phyloP scores from a whole-genome alignment of 257 asterid genomes.

The Vinca minor region DNA sequence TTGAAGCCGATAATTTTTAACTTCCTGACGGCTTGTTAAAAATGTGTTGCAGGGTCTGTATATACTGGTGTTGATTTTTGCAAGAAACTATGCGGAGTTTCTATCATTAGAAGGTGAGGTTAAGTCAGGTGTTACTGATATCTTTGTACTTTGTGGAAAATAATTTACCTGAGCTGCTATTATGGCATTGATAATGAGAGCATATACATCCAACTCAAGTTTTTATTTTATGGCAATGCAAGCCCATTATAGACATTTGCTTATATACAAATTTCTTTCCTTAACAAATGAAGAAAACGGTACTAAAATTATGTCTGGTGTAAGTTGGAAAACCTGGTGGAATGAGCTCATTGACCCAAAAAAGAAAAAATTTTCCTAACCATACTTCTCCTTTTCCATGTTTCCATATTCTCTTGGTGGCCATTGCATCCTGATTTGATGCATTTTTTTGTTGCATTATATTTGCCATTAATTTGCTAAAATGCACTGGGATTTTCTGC shows the following conservation, averaged over 20 bases:
- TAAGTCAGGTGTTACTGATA: conserved; percentile 5
- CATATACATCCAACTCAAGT: neutral
- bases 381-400: too few species aligned
- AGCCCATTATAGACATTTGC: neutral
- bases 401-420: too few species aligned
- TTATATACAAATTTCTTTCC: neutral
- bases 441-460: neutral
- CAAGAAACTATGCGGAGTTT: conserved; percentile 98
- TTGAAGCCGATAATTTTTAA: too few species aligned
- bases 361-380: too few species aligned
- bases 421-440: too few species aligned
- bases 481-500: neutral
- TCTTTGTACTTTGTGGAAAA: neutral
- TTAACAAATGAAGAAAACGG: neutral
- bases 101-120: conserved; percentile 88
- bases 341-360: too few species aligned
- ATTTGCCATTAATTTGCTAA: neutral
- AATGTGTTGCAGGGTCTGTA: conserved; percentile 55
- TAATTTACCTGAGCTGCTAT: conserved; percentile 2
- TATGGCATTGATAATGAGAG: neutral
- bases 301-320: too few species aligned
- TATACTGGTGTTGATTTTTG: conserved; percentile 97
- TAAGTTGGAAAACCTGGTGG: too few species aligned
- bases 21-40: neutral
- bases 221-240: neutral